Evolutionary conservation across 192 early-diverging fungal species (phyloP).

Genomic region (Coemansia sp.): DNA sequence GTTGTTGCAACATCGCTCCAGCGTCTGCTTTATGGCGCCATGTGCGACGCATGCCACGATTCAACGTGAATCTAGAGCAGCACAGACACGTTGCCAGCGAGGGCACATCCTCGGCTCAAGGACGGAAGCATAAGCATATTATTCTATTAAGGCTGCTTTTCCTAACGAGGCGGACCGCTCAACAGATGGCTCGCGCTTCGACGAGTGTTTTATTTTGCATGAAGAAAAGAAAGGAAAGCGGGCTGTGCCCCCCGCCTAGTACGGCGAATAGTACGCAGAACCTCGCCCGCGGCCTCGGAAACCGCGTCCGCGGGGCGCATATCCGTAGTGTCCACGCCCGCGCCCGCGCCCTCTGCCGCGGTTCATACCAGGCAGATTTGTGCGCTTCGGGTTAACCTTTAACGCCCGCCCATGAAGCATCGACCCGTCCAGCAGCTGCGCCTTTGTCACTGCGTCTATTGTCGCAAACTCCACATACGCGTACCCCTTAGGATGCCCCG

Average conservation of each 20-base stretch:
- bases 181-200: no score
- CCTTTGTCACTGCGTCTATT: slow-evolving; percentile 70
- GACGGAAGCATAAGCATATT: no score
- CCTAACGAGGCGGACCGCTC: no score
- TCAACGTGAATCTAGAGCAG: no score
- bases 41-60: no score
- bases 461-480: slow-evolving; percentile 98
- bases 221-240: no score
- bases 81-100: no score
- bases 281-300: slow-evolving; percentile 51
- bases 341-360: slow-evolving; percentile 75
- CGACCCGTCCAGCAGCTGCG: slow-evolving; percentile 85
- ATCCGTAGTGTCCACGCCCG: slow-evolving; percentile 68
- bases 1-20: no score
- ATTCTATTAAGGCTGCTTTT: no score
- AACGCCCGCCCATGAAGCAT: slow-evolving; percentile 84
- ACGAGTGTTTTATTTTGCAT: no score
- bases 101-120: no score
- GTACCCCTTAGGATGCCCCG: slow-evolving; percentile 87
- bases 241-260: slow-evolving; percentile 10
- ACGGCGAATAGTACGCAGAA: slow-evolving; percentile 31
- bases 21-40: no score
- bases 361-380: slow-evolving; percentile 87
- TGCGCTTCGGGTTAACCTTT: slow-evolving; percentile 87
- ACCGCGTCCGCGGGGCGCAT: slow-evolving; percentile 42